Base-by-base conservation (phyloP, 179 eudicot species). In the Silene noctiflora region DNA sequence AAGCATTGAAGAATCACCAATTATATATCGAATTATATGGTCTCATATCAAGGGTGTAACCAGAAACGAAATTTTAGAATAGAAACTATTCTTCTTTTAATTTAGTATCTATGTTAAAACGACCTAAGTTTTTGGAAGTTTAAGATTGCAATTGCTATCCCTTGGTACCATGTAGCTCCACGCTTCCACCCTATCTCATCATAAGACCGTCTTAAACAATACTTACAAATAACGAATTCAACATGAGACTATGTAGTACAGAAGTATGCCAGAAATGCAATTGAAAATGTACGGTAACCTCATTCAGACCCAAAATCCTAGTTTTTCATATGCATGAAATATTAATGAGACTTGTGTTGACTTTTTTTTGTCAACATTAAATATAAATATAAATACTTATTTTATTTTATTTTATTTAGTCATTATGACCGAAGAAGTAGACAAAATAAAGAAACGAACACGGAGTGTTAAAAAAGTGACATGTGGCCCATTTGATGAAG, bases 401-500 rank as follows among this genome's bases (percentile, higher is more conserved):
- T 27, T 21, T 10, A 3, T 11, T 22, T 61, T 8, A 27, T 27
- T 61, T 61, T 20, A 21, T 61, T 61, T 20, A 4, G 66, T 60
- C 67, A 7, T 51, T 14, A 27, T 71, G 39, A 71, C 39, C 10
- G 1, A 71, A 13, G 31, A 71, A 6, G 22, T 10, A 29, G 72
- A 58, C 60, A 56, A 74, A 68, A 76, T 25, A 66, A 62, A 10
- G 1, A 7, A 27, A 16, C 0, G 3, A 25, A 74, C 72, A 78
- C 81, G 35, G 70, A 71, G 76, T 75, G 46, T n/a, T 20, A 44
- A 25, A 31, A 31, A 53, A 19, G 59, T 72, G 81, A 46, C 84
- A 70, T 42, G 76, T 82, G 84, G 76, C 84, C 84, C 84, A 75
- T 75, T 78, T 64, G 20, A 29, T 16, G 75, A 82, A 66, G 70